Conservation (phyloP, 441 rosid species). For the Jatropha multifida region DNA sequence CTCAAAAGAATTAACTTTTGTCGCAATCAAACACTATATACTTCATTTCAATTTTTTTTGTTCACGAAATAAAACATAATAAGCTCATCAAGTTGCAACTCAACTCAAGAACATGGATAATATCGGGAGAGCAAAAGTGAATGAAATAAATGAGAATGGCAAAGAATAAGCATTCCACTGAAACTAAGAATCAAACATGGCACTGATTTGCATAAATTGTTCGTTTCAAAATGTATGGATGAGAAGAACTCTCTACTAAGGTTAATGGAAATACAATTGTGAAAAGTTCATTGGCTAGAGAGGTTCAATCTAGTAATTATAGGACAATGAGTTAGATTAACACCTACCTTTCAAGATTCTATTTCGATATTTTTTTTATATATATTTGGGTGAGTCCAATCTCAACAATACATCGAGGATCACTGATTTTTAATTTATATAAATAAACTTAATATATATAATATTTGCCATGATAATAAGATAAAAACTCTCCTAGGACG, state of each 20-base stretch:
- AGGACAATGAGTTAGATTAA: no score
- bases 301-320: no score
- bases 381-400: no score
- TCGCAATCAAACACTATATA: not conserved
- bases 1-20: not conserved
- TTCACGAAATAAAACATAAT: not conserved
- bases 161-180: not conserved
- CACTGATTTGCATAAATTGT: not conserved
- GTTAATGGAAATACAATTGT: not conserved
- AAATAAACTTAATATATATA: no score
- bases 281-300: no score
- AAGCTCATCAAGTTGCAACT: not conserved
- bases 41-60: not conserved
- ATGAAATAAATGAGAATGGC: not conserved
- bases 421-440: no score
- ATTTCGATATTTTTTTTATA: no score
- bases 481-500: no score
- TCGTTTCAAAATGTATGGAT: not conserved
- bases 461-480: no score
- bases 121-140: not conserved
- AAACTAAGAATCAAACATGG: not conserved
- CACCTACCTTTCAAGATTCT: no score
- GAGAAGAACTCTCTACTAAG: not conserved
- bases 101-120: not conserved
- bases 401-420: no score